Evolutionary conservation across 1,284 basidiomycete genomes (phyloP), one percentile per base, ranked within the genome.

Genomic region (Heterobasidion occidentale): DNA sequence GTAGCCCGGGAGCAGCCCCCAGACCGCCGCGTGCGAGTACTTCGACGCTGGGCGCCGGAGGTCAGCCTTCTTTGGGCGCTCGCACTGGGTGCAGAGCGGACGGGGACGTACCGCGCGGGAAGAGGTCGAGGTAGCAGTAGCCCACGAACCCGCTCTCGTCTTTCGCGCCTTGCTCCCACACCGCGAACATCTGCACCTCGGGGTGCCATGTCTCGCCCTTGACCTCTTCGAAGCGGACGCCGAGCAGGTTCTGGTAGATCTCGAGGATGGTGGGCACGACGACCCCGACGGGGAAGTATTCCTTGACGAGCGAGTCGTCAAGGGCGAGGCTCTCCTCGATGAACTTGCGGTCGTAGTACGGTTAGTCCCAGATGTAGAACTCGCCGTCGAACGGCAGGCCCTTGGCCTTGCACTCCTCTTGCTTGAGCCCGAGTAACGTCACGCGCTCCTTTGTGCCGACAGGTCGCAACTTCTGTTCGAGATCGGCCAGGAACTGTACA

Each of bases 1-100:
- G 62, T 84, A 86, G 4, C 88, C 88, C 0, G 81, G 69, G 12
- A 86, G 73, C 20, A 93, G 73, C 15, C 80, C 77, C 88, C 89
- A 94, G 0, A 94, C 90, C 0, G 91, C 90, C 0, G 92, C 92
- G 71, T 94, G 92, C 6, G 86, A 83, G 67, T 91, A 93, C 68
- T 93, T 94, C 49, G 80, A 79, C 56, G 77, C 88, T 87, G 61
- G 14, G 52, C 17, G 27, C 27, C 27, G 27, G 27, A 27, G 27
- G 27, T 27, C 27, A 27, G 27, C 27, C 27, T 27, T 6, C 27
- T 27, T 27, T 27, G 27, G 6, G 27, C 27, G 27, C 27, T 27
- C 27, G 38, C 38, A 42, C 38, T 3, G 38, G n/a, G n/a, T 34
- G 20, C 11, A 12, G 20, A 8, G 20, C 19, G 33, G n/a, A 35